Base-by-base conservation (phyloP, 2,329 filamentous ascomycete genomes). In the Pestalotiopsis sp. region DNA sequence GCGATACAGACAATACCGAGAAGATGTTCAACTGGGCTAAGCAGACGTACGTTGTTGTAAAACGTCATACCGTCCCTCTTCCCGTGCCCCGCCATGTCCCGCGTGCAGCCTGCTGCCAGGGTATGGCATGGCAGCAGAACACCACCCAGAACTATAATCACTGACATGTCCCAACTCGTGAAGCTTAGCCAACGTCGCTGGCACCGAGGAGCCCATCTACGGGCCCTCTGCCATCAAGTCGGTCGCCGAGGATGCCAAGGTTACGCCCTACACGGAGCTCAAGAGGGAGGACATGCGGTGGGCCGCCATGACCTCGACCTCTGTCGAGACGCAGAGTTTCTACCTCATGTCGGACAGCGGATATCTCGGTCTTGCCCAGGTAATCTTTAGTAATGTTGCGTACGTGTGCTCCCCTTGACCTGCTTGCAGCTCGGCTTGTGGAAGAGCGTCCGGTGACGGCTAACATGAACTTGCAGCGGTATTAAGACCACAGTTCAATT, bases 371-470 rank as follows among this genome's bases (percentile, higher is more conserved):
- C 88, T 97, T 81, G 90, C 89, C 70, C 96, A 99, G 86, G 88
- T 98, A 82, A 97, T 99, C 80, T 97, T 98, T 86, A 98, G 93
- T 85, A 98, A 97, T 82, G 93, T 99, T 80, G 92, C 90, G 95
- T 98, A 90, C 82, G 91, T 52, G 4, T 73, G 36, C 68, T 52
- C 67, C 63, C 64, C 68, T 41, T 49, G 36, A 36, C 59, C 36
- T 62, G 57, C 64, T 63, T 5, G 14, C n/a, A 9, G 45, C 45
- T 52, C n/a, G 20, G 45, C 17, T 59, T 59, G 25, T 13, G 25
- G 17, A 7, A 13, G 7, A 11, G 11, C n/a, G 11, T 59, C 20
- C 5, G n/a, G n/a, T 17, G 17, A 68, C 62, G 70, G 70, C 75
- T 75, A 69, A 72, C 68, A 39, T 45, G 23, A 36, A n/a, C 66